Percentiles rank a stretch among this genome's conserved stretches.
Conservation (phyloP, 1,139 yeast genomes). For the Hansenula lynferdii region DNA sequence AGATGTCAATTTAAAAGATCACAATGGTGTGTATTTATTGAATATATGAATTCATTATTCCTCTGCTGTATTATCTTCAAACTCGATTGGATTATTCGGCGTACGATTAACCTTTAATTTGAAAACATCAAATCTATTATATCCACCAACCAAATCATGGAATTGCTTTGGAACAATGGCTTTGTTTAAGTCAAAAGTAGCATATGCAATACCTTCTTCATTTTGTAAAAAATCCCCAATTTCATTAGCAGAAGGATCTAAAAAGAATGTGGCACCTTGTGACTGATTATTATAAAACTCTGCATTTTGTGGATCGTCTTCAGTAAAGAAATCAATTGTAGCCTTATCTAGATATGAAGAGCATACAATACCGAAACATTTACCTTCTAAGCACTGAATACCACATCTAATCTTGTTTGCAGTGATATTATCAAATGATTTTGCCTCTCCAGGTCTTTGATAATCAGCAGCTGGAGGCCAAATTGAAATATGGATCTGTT, state of each 20-base stretch:
- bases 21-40: not conserved
- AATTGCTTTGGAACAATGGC: conserved; percentile 18
- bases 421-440: conserved; percentile 11
- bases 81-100: conserved; percentile 2
- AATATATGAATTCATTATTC: not conserved
- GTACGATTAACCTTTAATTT: conserved; percentile 9
- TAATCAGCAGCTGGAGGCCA: conserved; percentile 20
- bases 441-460: conserved; percentile 11
- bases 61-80: conserved; percentile 3
- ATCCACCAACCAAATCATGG: conserved; percentile 20
- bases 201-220: conserved; percentile 19
- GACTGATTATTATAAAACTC: conserved; percentile 9
- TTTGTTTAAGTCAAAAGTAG: conserved; percentile 17
- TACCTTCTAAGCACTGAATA: conserved; percentile 17
- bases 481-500: conserved; percentile 16
- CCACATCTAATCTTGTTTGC: conserved; percentile 18
- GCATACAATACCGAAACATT: conserved; percentile 17
- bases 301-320: conserved; percentile 16
- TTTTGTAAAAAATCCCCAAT: conserved; percentile 14
- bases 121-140: conserved; percentile 18
- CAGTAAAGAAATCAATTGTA: conserved; percentile 10
- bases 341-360: conserved; percentile 14
- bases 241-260: conserved; percentile 16
- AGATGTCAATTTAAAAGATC: not conserved
- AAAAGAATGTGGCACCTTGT: conserved; percentile 17